phyloP scores from a whole-genome alignment of 345 rosid species.

The Eucalyptus tenuipes region DNA sequence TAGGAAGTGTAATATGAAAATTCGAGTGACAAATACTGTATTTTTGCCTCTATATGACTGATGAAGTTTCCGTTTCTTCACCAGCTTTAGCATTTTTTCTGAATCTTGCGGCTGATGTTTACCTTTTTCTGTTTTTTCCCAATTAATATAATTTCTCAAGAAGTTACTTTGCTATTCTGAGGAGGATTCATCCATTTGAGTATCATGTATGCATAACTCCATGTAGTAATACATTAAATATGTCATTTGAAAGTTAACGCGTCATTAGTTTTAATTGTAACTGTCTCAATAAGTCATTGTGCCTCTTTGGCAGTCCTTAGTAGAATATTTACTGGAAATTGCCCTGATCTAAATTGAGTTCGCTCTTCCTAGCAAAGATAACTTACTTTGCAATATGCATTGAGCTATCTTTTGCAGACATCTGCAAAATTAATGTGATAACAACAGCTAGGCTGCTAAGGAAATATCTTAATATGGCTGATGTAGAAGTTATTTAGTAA shows the following conservation, averaged over 20 bases:
- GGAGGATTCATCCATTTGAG: background rate
- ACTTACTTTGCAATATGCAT: background rate
- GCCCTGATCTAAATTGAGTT: background rate
- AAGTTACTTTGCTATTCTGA: background rate
- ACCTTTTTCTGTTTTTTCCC: background rate
- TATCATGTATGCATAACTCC: background rate
- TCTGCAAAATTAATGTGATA: background rate
- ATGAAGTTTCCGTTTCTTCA: background rate
- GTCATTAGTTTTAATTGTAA: background rate
- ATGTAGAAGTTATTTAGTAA: background rate
- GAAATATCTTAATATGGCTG: background rate
- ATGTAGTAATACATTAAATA: background rate
- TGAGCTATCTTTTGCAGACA: background rate
- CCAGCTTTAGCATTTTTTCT: background rate
- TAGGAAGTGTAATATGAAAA: background rate
- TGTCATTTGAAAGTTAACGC: background rate
- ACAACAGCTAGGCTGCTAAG: background rate
- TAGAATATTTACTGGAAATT: background rate
- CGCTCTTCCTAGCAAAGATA: background rate
- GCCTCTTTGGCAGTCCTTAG: background rate
- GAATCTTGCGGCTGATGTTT: background rate
- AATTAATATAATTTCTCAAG: background rate
- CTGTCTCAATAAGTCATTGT: background rate
- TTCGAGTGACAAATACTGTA: background rate
- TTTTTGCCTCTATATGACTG: background rate